Percentiles rank a stretch among this genome's conserved stretches.
These are phyloP conservation scores for Aspergillus baeticus DNA, from an alignment of 495 filamentous ascomycete genomes.

Conservation along the genomic window DNA sequence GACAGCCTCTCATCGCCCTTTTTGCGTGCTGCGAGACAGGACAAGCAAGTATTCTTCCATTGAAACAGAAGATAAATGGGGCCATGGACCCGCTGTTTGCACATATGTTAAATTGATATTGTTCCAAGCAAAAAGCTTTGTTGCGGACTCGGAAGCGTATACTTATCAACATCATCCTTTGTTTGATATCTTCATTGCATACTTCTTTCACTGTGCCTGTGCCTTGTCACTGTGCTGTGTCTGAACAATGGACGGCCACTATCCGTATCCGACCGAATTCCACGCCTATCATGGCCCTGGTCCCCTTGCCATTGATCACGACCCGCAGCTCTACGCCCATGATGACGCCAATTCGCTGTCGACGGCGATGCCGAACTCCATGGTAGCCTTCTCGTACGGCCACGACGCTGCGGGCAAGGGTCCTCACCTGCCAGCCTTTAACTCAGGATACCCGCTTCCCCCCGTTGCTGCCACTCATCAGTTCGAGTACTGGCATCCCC, in stretches of 20 bases:
- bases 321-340: conserved; percentile 6
- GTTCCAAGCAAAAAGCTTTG: conserved; percentile 4
- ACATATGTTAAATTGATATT: background rate
- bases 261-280: conserved; percentile 14
- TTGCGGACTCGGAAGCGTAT: background rate
- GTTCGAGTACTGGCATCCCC: conserved; percentile 2
- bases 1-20: background rate
- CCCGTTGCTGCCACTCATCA: background rate
- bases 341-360: background rate
- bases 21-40: background rate
- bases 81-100: background rate
- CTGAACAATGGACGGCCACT: conserved; percentile 25
- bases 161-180: background rate
- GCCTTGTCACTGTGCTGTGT: background rate
- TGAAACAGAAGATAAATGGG: conserved; percentile 1
- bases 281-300: conserved; percentile 1
- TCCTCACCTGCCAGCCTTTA: background rate
- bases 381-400: background rate
- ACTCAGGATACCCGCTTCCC: background rate
- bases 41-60: too few species aligned
- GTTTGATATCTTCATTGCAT: background rate
- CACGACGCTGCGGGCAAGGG: conserved; percentile 8
- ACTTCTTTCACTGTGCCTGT: background rate
- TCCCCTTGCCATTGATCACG: conserved; percentile 1
- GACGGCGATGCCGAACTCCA: background rate